phyloP scores from a whole-genome alignment of 345 rosid species.

The Salix udensis region DNA sequence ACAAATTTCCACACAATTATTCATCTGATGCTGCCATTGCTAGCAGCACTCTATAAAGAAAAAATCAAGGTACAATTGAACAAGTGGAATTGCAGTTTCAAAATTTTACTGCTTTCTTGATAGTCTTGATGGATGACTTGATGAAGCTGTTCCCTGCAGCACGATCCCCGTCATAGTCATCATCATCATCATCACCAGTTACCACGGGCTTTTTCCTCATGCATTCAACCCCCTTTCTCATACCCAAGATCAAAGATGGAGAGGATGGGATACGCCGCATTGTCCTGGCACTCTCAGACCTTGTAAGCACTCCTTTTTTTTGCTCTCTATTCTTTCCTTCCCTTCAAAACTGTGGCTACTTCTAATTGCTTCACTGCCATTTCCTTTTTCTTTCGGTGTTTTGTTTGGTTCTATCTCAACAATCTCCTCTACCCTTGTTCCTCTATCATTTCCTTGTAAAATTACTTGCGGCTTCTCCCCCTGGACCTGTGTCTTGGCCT shows the following conservation, averaged over 20 bases:
- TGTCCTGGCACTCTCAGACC: conserved; percentile 85
- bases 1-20: conserved; percentile 27
- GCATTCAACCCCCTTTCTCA: conserved; percentile 83
- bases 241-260: conserved; percentile 67
- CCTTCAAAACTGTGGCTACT: conserved; percentile 28
- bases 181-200: conserved; percentile 57
- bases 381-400: neutral
- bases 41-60: conserved; percentile 7
- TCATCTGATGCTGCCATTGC: conserved; percentile 13
- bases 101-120: conserved; percentile 62
- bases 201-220: conserved; percentile 75
- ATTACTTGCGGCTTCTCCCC: conserved; percentile 16
- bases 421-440: conserved; percentile 21
- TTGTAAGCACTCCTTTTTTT: conserved; percentile 44
- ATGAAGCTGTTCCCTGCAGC: conserved; percentile 60
- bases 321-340: conserved; percentile 41
- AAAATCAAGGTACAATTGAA: neutral
- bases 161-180: conserved; percentile 40
- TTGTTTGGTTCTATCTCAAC: conserved; percentile 16
- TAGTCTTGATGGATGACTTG: conserved; percentile 65
- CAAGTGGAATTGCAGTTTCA: conserved; percentile 9
- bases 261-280: conserved; percentile 83
- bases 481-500: conserved; percentile 24
- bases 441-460: conserved; percentile 12
- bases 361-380: conserved; percentile 15